Evolutionary conservation across 2,329 filamentous ascomycete genomes (phyloP), one percentile per base, ranked within the genome.

Genomic region (Tolypocladium tundrense): DNA sequence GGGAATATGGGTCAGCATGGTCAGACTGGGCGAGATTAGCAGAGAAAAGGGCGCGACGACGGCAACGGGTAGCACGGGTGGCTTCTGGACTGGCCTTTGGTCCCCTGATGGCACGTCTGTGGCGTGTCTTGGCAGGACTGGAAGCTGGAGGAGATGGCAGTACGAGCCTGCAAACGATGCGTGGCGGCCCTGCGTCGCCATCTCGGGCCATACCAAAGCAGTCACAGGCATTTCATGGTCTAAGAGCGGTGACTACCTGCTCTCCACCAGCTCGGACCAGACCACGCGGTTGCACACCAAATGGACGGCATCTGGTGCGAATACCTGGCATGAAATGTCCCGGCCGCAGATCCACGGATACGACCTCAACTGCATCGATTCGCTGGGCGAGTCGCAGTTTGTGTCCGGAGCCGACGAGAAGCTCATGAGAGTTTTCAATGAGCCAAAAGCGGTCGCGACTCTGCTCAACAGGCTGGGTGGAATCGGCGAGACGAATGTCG

Each of bases 341-440:
- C 81, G 94, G 54, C 94, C 94, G 4, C 94, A 99, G 70, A 99
- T 99, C 63, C 94, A 99, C 70, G 94, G 94, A 42, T 99, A 99
- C 71, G 93, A 99, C 70, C 81, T 99, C 57, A 99, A 97, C 76
- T 97, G 94, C 71, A 86, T 97, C 62, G 88, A 91, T 67, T 82
- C 86, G 0, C 78, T 97, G 6, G 86, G 84, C 9, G 73, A 82
- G 9, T 80, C 84, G 9, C 88, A 87, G 64, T 99, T 99, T 69
- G 88, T 97, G 27, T 96, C 92, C 2, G 94, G 94, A 8, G 94
- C 94, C 3, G 94, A 99, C 64, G 94, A 99, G 77, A 99, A 99
- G 74, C 83, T 99, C n/a, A 83, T 99, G 70, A 88, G 94, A 31
- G 93, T 99, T 2, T 99, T 99, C 72, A 87, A 88, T 67, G 87